phyloP scores from a whole-genome alignment of 129 eudicot species.

The Lactuca saligna region DNA sequence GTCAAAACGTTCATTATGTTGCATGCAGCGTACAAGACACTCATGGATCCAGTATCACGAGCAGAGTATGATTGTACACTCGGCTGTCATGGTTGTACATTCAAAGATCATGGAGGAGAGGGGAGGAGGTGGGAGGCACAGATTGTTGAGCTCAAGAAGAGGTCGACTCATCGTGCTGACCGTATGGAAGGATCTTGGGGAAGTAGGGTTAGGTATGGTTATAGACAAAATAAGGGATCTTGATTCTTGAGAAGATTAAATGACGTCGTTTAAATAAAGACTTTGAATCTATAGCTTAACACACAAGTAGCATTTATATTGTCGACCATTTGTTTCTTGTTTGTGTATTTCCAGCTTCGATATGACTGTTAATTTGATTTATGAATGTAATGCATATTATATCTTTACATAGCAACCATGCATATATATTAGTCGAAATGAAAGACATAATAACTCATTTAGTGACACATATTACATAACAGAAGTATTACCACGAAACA shows the following conservation, averaged over 20 bases:
- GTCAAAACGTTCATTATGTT: slow-evolving; percentile 28
- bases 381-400: background rate
- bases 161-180: slow-evolving; percentile 28
- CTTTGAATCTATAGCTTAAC: background rate
- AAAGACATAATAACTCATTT: too few species aligned
- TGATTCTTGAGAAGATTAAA: background rate
- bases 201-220: slow-evolving; percentile 31
- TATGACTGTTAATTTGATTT: too few species aligned
- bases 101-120: slow-evolving; percentile 21
- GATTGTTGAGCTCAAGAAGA: slow-evolving; percentile 32
- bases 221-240: slow-evolving; percentile 15
- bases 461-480: too few species aligned
- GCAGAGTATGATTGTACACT: slow-evolving; percentile 34
- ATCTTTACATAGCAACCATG: background rate
- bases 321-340: slow-evolving; percentile 3
- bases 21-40: slow-evolving; percentile 34
- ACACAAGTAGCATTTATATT: background rate
- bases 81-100: background rate
- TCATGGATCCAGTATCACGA: slow-evolving; percentile 34
- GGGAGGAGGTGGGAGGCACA: slow-evolving; percentile 43
- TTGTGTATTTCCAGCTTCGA: background rate
- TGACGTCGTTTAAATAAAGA: background rate
- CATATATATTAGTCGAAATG: background rate
- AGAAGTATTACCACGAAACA: too few species aligned
- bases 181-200: slow-evolving; percentile 48